Evolutionary conservation across 257 asterid species (phyloP).

Genomic region (Linderniella brevidens): DNA sequence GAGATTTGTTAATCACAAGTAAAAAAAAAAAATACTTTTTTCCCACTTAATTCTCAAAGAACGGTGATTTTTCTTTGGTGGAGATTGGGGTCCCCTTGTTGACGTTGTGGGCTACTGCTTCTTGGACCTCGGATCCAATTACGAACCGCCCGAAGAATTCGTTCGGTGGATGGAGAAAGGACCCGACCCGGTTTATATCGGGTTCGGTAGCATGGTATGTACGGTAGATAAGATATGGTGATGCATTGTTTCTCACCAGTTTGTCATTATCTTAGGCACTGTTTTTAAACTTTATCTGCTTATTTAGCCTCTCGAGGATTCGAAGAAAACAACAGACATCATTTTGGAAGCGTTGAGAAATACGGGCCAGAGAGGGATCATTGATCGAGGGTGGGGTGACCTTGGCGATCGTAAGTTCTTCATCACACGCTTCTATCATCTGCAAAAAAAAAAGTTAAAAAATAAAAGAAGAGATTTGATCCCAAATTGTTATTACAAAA

Average conservation of each 20-base stretch:
- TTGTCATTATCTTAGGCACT: not conserved
- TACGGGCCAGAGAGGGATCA: constrained; percentile 92
- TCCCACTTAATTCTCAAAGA: too few species aligned
- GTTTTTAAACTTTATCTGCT: constrained; percentile 8
- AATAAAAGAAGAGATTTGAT: too few species aligned
- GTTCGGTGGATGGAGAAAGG: constrained; percentile 71
- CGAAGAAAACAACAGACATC: constrained; percentile 48
- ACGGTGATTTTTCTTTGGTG: too few species aligned
- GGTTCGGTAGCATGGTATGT: constrained; percentile 98
- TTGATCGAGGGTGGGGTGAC: constrained; percentile 98
- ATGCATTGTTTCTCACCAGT: not conserved
- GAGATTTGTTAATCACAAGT: too few species aligned
- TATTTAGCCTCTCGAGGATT: constrained; percentile 79
- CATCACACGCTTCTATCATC: not conserved
- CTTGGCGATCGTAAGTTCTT: constrained; percentile 74
- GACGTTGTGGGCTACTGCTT: constrained; percentile 97
- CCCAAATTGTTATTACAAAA: too few species aligned
- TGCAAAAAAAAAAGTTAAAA: too few species aligned
- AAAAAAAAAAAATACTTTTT: too few species aligned
- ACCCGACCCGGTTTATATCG: constrained; percentile 66
- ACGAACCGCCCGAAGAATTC: constrained; percentile 64
- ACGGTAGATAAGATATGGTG: not conserved
- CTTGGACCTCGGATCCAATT: constrained; percentile 53
- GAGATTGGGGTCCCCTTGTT: constrained; percentile 91
- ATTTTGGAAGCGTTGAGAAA: constrained; percentile 72